phyloP scores from a whole-genome alignment of 2,329 filamentous ascomycete species.

The Neocucurbitaria cava region DNA sequence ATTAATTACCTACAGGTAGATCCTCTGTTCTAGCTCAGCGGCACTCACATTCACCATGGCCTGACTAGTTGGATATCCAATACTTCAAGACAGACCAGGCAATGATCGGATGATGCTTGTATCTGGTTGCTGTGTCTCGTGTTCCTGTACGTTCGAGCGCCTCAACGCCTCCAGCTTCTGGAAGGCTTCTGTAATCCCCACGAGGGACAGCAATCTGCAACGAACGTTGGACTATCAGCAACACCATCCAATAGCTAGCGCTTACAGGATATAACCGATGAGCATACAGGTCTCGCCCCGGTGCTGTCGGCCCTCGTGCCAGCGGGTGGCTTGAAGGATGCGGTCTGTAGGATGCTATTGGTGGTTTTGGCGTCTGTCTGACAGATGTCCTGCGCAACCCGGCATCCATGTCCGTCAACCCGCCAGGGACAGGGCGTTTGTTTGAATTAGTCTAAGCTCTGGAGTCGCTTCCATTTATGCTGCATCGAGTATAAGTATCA shows the following conservation, averaged over 20 bases:
- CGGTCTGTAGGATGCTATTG: constrained; percentile 22
- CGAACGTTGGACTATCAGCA: constrained; percentile 16
- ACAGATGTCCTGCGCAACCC: constrained; percentile 18
- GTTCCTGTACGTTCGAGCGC: constrained; percentile 9
- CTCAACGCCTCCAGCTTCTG: constrained; percentile 16
- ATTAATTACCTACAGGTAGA: background rate
- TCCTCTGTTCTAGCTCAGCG: background rate
- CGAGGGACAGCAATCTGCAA: constrained; percentile 20
- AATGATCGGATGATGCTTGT: constrained; percentile 1
- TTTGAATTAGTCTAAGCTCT: constrained; percentile 6
- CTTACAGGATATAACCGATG: constrained; percentile 11
- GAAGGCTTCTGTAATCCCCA: constrained; percentile 19
- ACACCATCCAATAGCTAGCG: constrained; percentile 10
- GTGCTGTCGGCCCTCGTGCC: constrained; percentile 31
- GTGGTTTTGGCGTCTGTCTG: constrained; percentile 15
- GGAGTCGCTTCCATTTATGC: constrained; percentile 4
- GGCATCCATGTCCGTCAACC: constrained; percentile 23
- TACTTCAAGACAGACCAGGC: background rate
- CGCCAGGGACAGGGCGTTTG: constrained; percentile 9
- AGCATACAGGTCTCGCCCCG: constrained; percentile 20
- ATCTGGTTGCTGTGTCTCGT: constrained; percentile 9
- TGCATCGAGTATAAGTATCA: constrained; percentile 27
- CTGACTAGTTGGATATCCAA: background rate
- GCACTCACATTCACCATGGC: background rate
- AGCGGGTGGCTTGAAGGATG: constrained; percentile 25